Evolutionary conservation across 441 rosid genomes (phyloP), one percentile per base, ranked within the genome.

Genomic region (Gossypium lobatum): DNA sequence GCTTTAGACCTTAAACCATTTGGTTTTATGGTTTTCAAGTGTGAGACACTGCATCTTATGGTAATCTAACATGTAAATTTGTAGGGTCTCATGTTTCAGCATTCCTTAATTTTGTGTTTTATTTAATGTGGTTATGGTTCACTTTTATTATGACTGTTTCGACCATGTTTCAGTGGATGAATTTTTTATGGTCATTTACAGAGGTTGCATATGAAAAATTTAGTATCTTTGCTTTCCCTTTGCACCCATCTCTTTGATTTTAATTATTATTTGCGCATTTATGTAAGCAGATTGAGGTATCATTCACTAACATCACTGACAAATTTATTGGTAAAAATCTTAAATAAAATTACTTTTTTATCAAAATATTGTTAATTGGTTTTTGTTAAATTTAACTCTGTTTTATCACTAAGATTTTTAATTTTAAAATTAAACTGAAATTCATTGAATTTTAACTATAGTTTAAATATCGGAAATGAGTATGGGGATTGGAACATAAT

Each of bases 61-160:
- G 63, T 64, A 74, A 79, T 69, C 54, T 77, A 68, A 73, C 77
- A 65, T 82, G 88, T 85, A 87, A 73, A 85, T 83, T 83, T 73
- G 61, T 86, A 80, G 86, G 83, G 75, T 72, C 46, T 28, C 72
- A 62, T 52, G 66, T 14, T 59, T 45, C 23, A 31, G 14, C 63
- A 18, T 31, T 14, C 25, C 62, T n/a, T 54, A 18, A 54, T 31
- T 70, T 3, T 54, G 50, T 34, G 60, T 52, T 18, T 7, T 25
- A 48, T 25, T 67, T 50, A n/a, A 8, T 50, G 42, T 67, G 23
- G n/a, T 14, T 67, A 26, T 50, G 25, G 9, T 60, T 60, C 48
- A 37, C 7, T 64, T 64, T 37, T 18, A n/a, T 17, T 52, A n/a
- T 9, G 3, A 26, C 60, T 68, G 71, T 66, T 23, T 48, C 46